Percentiles rank a stretch among this genome's conserved stretches.
Conservation (phyloP, 352 stramenopile species). For the Phytopythium litorale region DNA sequence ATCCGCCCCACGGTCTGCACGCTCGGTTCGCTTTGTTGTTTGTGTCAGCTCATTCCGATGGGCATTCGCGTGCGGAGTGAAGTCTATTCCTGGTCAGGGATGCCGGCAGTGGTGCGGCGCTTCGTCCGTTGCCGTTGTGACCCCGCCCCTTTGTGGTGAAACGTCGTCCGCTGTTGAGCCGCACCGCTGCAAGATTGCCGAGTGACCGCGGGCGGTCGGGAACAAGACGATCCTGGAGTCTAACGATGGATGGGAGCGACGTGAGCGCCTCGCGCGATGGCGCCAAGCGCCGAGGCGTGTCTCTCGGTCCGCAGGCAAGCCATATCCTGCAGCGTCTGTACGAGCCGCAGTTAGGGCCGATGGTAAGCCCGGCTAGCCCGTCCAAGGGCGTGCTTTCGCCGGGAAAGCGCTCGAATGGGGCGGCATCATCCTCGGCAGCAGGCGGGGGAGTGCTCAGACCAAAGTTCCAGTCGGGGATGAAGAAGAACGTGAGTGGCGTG, state of each 20-base stretch:
- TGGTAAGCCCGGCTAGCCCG: background rate
- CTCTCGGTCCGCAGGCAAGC: slow-evolving; percentile 46
- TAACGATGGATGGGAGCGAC: background rate
- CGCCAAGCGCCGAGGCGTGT: slow-evolving; percentile 43
- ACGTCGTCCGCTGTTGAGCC: background rate
- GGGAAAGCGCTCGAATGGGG: slow-evolving; percentile 2
- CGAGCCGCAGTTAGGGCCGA: slow-evolving; percentile 50
- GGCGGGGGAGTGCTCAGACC: slow-evolving; percentile 30
- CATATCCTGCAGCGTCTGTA: slow-evolving; percentile 70
- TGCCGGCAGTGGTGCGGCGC: background rate
- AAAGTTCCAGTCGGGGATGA: slow-evolving; percentile 36
- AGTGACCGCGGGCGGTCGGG: background rate
- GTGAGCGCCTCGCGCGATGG: slow-evolving; percentile 31
- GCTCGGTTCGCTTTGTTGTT: background rate
- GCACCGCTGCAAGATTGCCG: background rate
- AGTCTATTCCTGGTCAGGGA: background rate
- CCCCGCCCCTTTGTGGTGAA: background rate
- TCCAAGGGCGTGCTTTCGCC: slow-evolving; percentile 2
- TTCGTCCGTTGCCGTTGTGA: background rate
- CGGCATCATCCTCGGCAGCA: background rate
- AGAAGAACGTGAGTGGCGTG: slow-evolving; percentile 41
- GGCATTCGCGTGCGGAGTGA: background rate
- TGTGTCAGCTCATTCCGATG: background rate
- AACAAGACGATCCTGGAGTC: too few relatives aligned
- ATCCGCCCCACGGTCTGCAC: background rate